Base-by-base conservation (phyloP, 2,329 filamentous ascomycete genomes). In the Aspergillus terreus region DNA sequence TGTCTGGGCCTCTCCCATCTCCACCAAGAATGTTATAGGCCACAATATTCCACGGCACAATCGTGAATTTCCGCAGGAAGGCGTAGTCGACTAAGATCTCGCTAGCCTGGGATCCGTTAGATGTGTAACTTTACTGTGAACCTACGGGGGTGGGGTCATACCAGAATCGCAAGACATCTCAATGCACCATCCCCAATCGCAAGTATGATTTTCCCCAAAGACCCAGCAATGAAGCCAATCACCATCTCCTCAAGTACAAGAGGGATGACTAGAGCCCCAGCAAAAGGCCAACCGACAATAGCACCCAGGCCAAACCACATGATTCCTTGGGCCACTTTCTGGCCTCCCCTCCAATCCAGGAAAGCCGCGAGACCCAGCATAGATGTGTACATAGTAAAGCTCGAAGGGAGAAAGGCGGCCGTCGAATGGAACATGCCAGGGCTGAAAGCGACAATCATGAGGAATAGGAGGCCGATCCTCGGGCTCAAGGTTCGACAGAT, bases 361-460 rank as follows among this genome's bases (percentile, higher is more conserved):
- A 97, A 99, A 0, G 90, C 84, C 1, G 91, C 82, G 50, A 91
- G 83, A 10, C 92, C 94, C 6, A 97, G 77, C 80, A 94, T 94
- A 12, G 84, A 85, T 53, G 85, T 88, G 69, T 95, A 96, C 94
- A 99, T 99, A 65, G 94, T 88, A 66, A 99, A 99, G 70, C 88
- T 96, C 7, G 92, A 96, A 0, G 94, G 94, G 4, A 99, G 77
- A 65, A 89, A 96, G 5, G 92, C 85, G 1, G 88, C 82, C 51
- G 90, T 90, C 4, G 94, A 87, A 71, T 96, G 90, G 67, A 96
- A 97, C 80, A 96, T 95, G 41, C 94, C 94, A 0, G 94, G 89
- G 55, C 88, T 95, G 52, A 86, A 84, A 46, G 90, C 75, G 53
- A 87, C 85, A 41, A 87, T 83, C 55, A 92, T 76, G 53, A 96